phyloP scores from a whole-genome alignment of 495 filamentous ascomycete species.

The Penicillium fimorum region DNA sequence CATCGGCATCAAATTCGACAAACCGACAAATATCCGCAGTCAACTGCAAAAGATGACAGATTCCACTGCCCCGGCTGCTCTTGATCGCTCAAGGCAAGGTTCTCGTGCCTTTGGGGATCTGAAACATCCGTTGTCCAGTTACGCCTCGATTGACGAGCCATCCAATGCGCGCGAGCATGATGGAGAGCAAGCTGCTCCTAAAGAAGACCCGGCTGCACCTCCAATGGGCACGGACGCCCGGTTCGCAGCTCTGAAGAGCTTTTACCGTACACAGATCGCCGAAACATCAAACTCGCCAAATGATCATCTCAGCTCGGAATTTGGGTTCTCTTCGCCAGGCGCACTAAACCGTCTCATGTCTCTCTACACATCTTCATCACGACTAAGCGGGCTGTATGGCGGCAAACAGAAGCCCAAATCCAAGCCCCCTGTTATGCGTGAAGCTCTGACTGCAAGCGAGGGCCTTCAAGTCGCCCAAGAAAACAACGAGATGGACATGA shows the following conservation, averaged over 20 bases:
- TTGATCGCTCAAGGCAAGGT: conserved; percentile 33
- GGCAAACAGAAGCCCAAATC: conserved; percentile 65
- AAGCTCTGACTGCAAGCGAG: conserved; percentile 66
- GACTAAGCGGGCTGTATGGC: conserved; percentile 43
- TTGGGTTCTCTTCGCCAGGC: conserved; percentile 73
- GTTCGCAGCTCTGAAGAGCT: conserved; percentile 59
- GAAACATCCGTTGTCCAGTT: conserved; percentile 42
- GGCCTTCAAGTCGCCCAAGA: conserved; percentile 59
- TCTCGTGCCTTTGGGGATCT: conserved; percentile 39
- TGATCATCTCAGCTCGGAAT: conserved; percentile 47
- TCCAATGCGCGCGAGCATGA: conserved; percentile 15
- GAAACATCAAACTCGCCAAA: conserved; percentile 54
- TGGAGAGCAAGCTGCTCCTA: conserved; percentile 14
- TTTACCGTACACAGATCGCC: conserved; percentile 70
- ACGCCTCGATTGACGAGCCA: conserved; percentile 37
- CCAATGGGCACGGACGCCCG: conserved; percentile 38
- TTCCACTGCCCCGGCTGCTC: conserved; percentile 15
- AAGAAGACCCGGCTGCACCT: conserved; percentile 20
- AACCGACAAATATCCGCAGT: conserved; percentile 75
- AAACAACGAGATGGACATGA: conserved; percentile 46
- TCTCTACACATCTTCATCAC: conserved; percentile 67
- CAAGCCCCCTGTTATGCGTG: conserved; percentile 70
- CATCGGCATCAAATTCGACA: conserved; percentile 87
- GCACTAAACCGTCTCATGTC: conserved; percentile 87
- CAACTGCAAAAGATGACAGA: conserved; percentile 61